These are phyloP conservation scores for Leccinum sublutescens DNA, from an alignment of 768 basidiomycete species.

Conservation along the genomic window DNA sequence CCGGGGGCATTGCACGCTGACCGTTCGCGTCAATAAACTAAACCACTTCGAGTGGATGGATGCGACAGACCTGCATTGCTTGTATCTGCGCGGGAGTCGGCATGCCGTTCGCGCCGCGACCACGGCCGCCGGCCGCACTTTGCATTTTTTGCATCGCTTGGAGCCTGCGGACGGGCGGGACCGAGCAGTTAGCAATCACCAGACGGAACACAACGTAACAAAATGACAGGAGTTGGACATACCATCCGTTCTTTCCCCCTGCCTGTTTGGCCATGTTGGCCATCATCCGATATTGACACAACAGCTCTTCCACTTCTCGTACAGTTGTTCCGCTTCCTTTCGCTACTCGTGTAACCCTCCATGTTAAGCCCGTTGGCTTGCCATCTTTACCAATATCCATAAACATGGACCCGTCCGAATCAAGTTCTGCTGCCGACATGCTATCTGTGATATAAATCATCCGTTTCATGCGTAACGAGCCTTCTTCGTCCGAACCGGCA, in stretches of 20 bases:
- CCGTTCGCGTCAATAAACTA: constrained; percentile 6
- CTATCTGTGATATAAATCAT: constrained; percentile 99
- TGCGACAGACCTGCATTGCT: constrained; percentile 77
- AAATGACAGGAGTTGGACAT: constrained; percentile 20
- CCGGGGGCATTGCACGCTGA: constrained; percentile 91
- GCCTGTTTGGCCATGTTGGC: constrained; percentile 98
- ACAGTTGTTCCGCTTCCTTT: constrained; percentile 92
- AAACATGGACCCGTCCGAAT: constrained; percentile 92
- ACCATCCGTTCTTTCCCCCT: constrained; percentile 96
- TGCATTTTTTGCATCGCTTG: constrained; percentile 95
- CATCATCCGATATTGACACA: constrained; percentile 99
- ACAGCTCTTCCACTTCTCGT: constrained; percentile 94
- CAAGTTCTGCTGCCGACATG: constrained; percentile 91
- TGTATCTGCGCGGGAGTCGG: constrained; percentile 92
- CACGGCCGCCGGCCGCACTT: constrained; percentile 78
- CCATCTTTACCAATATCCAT: constrained; percentile 82
- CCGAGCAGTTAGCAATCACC: constrained; percentile 5
- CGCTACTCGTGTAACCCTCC: constrained; percentile 88
- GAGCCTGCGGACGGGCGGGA: constrained; percentile 45
- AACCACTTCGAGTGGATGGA: not conserved
- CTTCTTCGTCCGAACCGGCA: constrained; percentile 93
- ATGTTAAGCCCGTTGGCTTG: constrained; percentile 83
- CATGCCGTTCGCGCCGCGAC: constrained; percentile 83
- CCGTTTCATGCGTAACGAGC: constrained; percentile 85
- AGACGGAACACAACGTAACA: constrained; percentile 1